Base-by-base conservation (phyloP, 2,329 filamentous ascomycete genomes). In the Emericellopsis atlantica region DNA sequence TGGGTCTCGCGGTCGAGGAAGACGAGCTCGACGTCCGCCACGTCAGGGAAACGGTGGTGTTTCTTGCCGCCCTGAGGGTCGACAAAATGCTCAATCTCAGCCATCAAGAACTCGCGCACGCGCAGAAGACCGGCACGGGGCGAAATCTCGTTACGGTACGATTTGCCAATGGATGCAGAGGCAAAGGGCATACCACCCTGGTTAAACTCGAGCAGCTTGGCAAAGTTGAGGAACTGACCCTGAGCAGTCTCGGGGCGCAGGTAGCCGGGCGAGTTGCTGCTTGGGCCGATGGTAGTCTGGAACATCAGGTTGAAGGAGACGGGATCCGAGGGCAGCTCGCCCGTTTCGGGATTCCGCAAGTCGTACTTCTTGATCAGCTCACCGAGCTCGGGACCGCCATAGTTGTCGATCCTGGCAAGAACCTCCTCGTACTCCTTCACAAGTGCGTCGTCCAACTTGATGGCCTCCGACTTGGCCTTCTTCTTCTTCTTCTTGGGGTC, bases 281-380 rank as follows among this genome's bases (percentile, higher is more conserved):
- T 93, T 43, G 90, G 89, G 46, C 92, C 92, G 57, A 98, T 96
- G 31, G 84, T 73, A 34, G 90, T 95, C 63, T 90, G 82, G 72
- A 96, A 98, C 92, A 98, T 98, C 55, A 98, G 79, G 67, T 98
- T 98, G 76, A 96, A 95, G 34, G 87, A 73, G 39, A 94, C 82
- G 4, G 92, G 92, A 24, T 84, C 81, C 23, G 78, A 75, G 32
- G 93, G 80, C 51, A 84, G 76, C 46, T 79, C 76, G 50, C 80
- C 83, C 51, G 84, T 94, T 39, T 74, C 72, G 23, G 90, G 89
- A 65, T 94, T 95, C 65, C 78, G 84, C 61, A 98, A 83, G 49
- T 95, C 79, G 63, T 92, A 84, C 69, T 94, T 94, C 57, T 74
- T 77, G 68, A 98, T 95, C 44, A 98, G 74, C 54, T 81, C 70